phyloP scores from a whole-genome alignment of 495 filamentous ascomycete species.

The Tuber microsphaerosporum region DNA sequence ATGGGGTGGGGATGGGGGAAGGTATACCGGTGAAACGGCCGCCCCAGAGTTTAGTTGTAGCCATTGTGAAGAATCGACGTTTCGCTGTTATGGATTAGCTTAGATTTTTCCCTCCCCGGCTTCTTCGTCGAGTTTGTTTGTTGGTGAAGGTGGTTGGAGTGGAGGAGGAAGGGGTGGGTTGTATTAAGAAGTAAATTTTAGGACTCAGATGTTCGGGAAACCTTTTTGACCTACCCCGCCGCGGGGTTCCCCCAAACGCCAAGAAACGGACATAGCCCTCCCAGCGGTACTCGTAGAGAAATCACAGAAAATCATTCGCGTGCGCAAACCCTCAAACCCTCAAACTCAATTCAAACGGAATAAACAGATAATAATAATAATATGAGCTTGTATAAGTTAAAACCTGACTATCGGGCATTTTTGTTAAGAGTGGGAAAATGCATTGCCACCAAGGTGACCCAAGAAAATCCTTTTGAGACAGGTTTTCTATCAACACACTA shows the following conservation, averaged over 20 bases:
- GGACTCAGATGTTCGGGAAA: background rate
- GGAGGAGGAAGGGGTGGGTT: background rate
- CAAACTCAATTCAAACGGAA: too few species aligned
- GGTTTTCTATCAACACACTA: too few species aligned
- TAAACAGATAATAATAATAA: too few species aligned
- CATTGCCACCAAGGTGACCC: too few species aligned
- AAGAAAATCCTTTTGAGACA: too few species aligned
- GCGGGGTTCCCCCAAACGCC: background rate
- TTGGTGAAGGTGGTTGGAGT: background rate
- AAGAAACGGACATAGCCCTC: background rate
- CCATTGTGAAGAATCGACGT: constrained; percentile 23
- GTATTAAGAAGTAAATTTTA: background rate
- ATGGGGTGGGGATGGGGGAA: too few species aligned
- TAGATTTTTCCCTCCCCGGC: background rate
- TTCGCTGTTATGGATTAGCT: background rate
- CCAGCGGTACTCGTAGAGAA: background rate
- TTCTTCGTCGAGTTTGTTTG: background rate
- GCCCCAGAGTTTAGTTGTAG: constrained; percentile 66
- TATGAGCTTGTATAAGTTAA: too few species aligned
- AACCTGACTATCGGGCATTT: too few species aligned
- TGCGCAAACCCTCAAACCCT: background rate
- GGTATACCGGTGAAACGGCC: constrained; percentile 66
- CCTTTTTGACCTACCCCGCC: background rate
- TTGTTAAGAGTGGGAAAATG: too few species aligned
- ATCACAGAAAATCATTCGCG: background rate